Evolutionary conservation across 371 early-diverging fungal species (phyloP), one percentile per base, ranked within the genome.

Genomic region (Blastocladiella emersonii): DNA sequence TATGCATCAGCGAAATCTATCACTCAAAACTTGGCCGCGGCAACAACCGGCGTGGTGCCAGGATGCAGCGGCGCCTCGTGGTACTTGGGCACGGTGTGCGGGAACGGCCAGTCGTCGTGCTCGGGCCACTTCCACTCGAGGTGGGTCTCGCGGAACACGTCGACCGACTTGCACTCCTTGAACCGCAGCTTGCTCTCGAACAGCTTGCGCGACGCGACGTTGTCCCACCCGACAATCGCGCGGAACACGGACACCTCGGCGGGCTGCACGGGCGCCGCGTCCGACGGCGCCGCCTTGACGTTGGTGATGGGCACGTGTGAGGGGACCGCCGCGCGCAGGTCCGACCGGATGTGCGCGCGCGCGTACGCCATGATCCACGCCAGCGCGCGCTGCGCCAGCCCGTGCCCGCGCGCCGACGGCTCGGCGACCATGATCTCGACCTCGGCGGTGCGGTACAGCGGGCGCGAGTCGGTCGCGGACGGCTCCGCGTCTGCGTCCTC

Each of bases 371-470:
- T 59, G 21, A 43, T 19, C 35, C 63, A 34, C 27, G n/a, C 56
- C 32, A 35, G 35, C 45, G 62, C 32, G 27, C 2, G 56, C 66
- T 61, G 75, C 75, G 74, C 87, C 2, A 51, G 27, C 8, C 53
- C 53, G 53, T 51, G 53, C 21, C 53, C 15, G 15, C 53, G 53
- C 15, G 53, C 53, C 12, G 10, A 0, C 15, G 32, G 53, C 10
- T 51, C 93, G 25, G 95, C 95, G 68, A 95, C 84, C 95, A 95
- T 95, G 23, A 92, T 82, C 65, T 93, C 94, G 59, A 95, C 84
- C 69, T 95, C 95, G 15, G 90, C 92, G 57, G 23, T 19, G 1
- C 32, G 30, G 53, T 30, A 51, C 32, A 1, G 21, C 3, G 53
- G n/a, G n/a, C 10, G 48, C 25, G 21, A 12, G 53, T 51, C 21